Conservation (phyloP, 179 eudicot genomes). For the Carnegiea gigantea region DNA sequence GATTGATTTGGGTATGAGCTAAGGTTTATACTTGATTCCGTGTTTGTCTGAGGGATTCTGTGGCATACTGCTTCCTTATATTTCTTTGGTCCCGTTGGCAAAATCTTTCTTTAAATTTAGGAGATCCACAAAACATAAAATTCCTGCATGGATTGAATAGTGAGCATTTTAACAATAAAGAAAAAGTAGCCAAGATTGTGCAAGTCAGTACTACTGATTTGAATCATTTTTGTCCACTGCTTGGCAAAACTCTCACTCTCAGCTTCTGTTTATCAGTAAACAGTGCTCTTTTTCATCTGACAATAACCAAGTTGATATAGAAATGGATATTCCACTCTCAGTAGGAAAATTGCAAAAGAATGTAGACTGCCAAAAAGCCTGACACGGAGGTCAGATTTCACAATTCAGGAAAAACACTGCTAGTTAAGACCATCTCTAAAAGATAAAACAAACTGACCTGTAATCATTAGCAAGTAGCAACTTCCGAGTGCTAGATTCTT, state of each 20-base stretch:
- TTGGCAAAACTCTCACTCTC: background rate
- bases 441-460: background rate
- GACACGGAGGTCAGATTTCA: background rate
- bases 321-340: too few relatives aligned
- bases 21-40: too few relatives aligned
- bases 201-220: background rate
- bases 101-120: too few relatives aligned
- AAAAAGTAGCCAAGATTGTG: background rate
- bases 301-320: too few relatives aligned
- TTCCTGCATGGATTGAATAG: too few relatives aligned
- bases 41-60: too few relatives aligned
- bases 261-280: background rate
- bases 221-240: background rate
- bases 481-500: background rate
- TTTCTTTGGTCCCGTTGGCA: too few relatives aligned
- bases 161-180: background rate
- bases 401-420: background rate
- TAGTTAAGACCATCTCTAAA: background rate
- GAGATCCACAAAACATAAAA: too few relatives aligned
- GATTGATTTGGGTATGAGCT: too few relatives aligned
- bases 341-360: too few relatives aligned
- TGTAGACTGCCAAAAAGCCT: background rate
- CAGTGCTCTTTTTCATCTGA: too few relatives aligned
- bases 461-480: background rate
- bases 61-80: too few relatives aligned